These are phyloP conservation scores for Fragaria vesca DNA, from an alignment of 306 rosid genomes.

Conservation along the genomic window DNA sequence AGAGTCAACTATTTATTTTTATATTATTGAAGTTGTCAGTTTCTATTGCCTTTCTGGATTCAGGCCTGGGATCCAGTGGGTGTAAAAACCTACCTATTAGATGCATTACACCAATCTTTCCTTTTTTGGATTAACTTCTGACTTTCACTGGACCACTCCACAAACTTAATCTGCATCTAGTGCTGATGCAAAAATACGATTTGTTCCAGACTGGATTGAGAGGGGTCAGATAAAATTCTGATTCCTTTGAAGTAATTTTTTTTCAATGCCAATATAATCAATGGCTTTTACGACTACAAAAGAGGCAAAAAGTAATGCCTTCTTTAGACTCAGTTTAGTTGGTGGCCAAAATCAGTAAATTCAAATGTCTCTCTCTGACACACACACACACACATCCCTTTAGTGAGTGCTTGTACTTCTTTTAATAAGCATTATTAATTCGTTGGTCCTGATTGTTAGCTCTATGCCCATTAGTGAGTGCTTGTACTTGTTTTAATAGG, in stretches of 20 bases:
- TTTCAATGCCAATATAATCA: neutral
- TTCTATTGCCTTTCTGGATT: neutral
- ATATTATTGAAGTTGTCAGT: neutral
- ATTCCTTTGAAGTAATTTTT: neutral
- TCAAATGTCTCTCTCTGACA: neutral
- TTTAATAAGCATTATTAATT: conserved; percentile 8
- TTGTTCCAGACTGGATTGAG: neutral
- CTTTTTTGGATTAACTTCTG: neutral
- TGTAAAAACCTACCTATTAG: neutral
- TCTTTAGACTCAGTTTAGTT: neutral
- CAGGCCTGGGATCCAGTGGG: neutral
- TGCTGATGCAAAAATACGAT: neutral
- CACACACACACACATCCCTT: neutral
- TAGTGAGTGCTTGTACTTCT: conserved; percentile 4
- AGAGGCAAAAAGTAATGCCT: neutral
- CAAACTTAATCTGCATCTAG: neutral
- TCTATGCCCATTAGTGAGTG: neutral
- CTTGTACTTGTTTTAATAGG: conserved; percentile 7
- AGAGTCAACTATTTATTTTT: neutral
- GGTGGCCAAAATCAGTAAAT: neutral
- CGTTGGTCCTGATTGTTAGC: too few relatives aligned
- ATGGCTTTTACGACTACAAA: neutral
- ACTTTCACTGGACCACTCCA: neutral
- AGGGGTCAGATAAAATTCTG: neutral
- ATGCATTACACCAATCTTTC: neutral